phyloP scores from a whole-genome alignment of 495 filamentous ascomycete genomes.

The Xylaria flabelliformis region DNA sequence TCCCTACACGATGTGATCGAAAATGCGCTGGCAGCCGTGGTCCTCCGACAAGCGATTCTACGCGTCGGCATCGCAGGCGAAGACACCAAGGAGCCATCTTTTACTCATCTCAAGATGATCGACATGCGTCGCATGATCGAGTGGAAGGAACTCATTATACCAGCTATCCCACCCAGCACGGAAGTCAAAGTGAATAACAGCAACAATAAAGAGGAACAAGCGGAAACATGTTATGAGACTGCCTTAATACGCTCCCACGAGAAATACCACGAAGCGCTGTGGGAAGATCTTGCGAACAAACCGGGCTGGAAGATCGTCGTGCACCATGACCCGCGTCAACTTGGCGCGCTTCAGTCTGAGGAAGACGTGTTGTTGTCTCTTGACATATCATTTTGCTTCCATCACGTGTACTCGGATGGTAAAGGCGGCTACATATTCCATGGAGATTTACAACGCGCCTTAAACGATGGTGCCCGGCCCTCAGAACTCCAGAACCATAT shows the following conservation, averaged over 20 bases:
- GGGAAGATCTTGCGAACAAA: constrained; percentile 33
- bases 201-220: constrained; percentile 2
- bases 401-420: constrained; percentile 44
- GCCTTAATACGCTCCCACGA: constrained; percentile 32
- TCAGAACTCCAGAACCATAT: constrained; percentile 25
- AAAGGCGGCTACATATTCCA: constrained; percentile 40
- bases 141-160: constrained; percentile 15
- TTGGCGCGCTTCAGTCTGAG: background rate
- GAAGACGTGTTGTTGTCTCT: constrained; percentile 17
- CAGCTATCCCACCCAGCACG: background rate
- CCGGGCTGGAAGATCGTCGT: constrained; percentile 43
- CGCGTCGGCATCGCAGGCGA: constrained; percentile 40
- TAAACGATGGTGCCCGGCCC: constrained; percentile 22
- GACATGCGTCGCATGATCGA: constrained; percentile 39
- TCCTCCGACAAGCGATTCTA: constrained; percentile 36
- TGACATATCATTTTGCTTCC: constrained; percentile 40
- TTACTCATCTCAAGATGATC: constrained; percentile 33
- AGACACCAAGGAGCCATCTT: constrained; percentile 36
- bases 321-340: constrained; percentile 25
- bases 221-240: constrained; percentile 18
- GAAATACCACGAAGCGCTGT: constrained; percentile 37
- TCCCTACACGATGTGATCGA: constrained; percentile 28
- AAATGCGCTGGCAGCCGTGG: constrained; percentile 38
- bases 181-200: background rate
- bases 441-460: constrained; percentile 33